Evolutionary conservation across 1,139 yeast genomes (phyloP), one percentile per base, ranked within the genome.

Genomic region (Hyphopichia burtonii): DNA sequence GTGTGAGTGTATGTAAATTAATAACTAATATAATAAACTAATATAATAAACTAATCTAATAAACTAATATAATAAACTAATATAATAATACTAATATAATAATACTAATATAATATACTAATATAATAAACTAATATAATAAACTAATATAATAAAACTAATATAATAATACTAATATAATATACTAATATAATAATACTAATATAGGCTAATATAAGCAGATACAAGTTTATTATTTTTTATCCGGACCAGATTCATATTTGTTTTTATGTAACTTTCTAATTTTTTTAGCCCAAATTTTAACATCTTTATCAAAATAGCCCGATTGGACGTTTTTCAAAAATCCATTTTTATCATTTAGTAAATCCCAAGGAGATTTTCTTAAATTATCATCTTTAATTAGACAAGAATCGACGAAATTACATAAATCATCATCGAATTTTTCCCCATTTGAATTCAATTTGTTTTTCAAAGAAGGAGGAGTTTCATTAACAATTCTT

Each of bases 401-500:
- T 56, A 90, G 72, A 56, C 96, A 88, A 41, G 73, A 67, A 52
- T 82, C 81, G 25, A 89, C 82, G 56, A 89, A 87, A 41, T 69
- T 66, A 47, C 86, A 74, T 52, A 89, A 68, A 27, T 68, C 73
- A 1, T 52, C 34, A 45, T 72, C 76, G 47, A 63, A 73, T 1
- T 51, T 51, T 31, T 45, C 36, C 3, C 54, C 52, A 2, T 71
- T 66, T 5, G 48, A 42, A 46, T 69, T 63, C 3, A 48, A 48
- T 42, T 58, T 61, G 12, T 56, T 53, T 3, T 60, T 48, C 38
- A 91, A 71, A 1, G 77, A 68, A 11, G 99, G 99, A 0, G 98
- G 93, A 3, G 83, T 82, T 59, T 94, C 99, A 56, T 91, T 88
- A 22, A 93, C 99, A 39, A 93, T 91, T 51, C 96, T 70, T 64